Evolutionary conservation across 495 filamentous ascomycete species (phyloP).

Genomic region (Xylaria grammica): DNA sequence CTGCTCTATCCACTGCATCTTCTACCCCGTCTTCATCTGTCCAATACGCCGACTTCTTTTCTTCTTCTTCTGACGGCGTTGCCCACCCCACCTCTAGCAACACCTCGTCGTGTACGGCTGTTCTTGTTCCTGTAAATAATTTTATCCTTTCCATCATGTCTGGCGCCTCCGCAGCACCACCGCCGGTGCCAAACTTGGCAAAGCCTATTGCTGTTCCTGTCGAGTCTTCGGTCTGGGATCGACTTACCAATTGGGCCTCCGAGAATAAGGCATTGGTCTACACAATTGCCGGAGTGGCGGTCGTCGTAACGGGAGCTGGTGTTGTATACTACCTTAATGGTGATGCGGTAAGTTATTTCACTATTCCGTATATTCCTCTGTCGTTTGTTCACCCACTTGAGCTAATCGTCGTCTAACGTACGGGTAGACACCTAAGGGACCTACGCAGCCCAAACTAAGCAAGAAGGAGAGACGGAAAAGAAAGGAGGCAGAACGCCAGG

Average conservation of each 20-base stretch:
- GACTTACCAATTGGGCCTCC: conserved; percentile 87
- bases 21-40: not conserved
- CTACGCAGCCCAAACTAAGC: conserved; percentile 46
- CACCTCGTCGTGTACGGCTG: not conserved
- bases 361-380: not conserved
- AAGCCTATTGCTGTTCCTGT: conserved; percentile 45
- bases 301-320: conserved; percentile 88
- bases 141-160: conserved; percentile 40
- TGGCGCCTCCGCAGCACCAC: conserved; percentile 46
- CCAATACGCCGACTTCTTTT: not conserved
- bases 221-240: conserved; percentile 80
- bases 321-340: conserved; percentile 83
- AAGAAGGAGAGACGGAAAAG: conserved; percentile 68
- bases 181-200: conserved; percentile 44
- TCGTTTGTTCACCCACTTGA: not conserved
- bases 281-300: conserved; percentile 90
- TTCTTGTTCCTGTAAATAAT: not conserved
- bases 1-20: not conserved
- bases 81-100: not conserved
- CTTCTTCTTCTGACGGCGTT: not conserved
- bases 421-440: conserved; percentile 36
- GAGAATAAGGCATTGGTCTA: conserved; percentile 96
- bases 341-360: conserved; percentile 45
- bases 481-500: conserved; percentile 73
- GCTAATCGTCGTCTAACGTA: conserved; percentile 4